Conservation (phyloP, 495 filamentous ascomycete genomes). For the Oidiodendron maius region DNA sequence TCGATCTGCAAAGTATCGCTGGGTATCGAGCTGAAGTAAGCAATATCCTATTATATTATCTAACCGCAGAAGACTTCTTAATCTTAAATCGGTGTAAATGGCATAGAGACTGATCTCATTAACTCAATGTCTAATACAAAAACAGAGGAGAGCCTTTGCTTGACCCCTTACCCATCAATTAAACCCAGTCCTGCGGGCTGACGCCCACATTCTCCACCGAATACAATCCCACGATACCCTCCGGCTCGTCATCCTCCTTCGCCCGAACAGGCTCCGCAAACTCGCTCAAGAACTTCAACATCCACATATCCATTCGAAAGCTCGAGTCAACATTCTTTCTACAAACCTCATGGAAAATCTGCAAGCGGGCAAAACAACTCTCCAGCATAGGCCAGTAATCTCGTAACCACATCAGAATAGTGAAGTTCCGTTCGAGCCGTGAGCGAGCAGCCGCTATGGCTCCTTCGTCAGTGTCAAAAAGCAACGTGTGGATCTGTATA, state of each 20-base stretch:
- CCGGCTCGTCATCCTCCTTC: slow-evolving; percentile 8
- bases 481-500: slow-evolving; percentile 34
- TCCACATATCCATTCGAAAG: slow-evolving; percentile 35
- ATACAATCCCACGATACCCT: slow-evolving; percentile 3
- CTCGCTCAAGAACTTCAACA: slow-evolving; percentile 32
- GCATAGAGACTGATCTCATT: no score
- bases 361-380: slow-evolving; percentile 26
- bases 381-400: slow-evolving; percentile 33
- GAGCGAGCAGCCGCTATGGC: slow-evolving; percentile 17
- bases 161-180: no score
- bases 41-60: no score
- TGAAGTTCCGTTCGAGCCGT: slow-evolving; percentile 33
- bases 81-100: no score
- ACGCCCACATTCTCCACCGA: slow-evolving; percentile 11
- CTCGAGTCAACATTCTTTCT: slow-evolving; percentile 23
- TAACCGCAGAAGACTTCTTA: no score
- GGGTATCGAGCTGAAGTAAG: no score
- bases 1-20: no score
- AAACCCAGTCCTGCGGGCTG: slow-evolving; percentile 27
- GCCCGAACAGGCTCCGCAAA: slow-evolving; percentile 22
- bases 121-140: no score
- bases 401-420: slow-evolving; percentile 26
- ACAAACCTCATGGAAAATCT: slow-evolving; percentile 34
- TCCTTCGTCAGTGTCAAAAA: slow-evolving; percentile 23
- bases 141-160: no score